A percentile compares a stretch with the other conserved stretches of the same genome.
These are phyloP conservation scores for Rhodotorula sp. DNA, from an alignment of 1,284 basidiomycete genomes.

Conservation along the genomic window DNA sequence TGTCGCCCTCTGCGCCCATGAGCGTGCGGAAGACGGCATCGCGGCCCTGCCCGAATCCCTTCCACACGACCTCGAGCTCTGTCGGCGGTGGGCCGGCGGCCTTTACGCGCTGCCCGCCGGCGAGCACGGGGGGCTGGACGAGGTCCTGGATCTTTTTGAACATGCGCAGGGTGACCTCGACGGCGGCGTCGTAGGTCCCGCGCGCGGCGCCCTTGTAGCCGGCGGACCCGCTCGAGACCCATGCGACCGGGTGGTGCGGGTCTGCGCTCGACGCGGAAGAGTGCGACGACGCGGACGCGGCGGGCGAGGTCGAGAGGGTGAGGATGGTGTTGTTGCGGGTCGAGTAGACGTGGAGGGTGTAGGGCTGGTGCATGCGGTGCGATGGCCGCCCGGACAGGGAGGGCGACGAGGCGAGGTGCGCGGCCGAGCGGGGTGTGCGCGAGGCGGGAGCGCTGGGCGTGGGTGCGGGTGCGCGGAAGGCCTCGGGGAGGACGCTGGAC, in stretches of 20 bases:
- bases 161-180: constrained; percentile 50
- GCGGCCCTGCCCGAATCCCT: constrained; percentile 53
- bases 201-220: constrained; percentile 52
- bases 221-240: constrained; percentile 44
- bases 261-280: constrained; percentile 28
- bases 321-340: constrained; percentile 54
- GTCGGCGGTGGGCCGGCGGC: constrained; percentile 44
- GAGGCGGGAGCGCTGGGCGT: not conserved
- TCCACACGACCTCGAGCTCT: constrained; percentile 50
- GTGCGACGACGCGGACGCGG: constrained; percentile 1
- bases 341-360: constrained; percentile 51
- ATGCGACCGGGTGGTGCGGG: constrained; percentile 35
- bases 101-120: constrained; percentile 34
- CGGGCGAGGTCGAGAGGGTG: constrained; percentile 48
- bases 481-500: constrained; percentile 21
- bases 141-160: constrained; percentile 49
- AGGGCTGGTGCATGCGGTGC: constrained; percentile 29
- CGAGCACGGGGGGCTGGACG: constrained; percentile 28
- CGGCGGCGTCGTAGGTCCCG: constrained; percentile 53
- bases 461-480: constrained; percentile 21
- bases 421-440: not conserved
- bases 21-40: constrained; percentile 52
- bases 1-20: constrained; percentile 48
- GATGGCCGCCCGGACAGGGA: not conserved
- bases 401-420: not conserved